Evolutionary conservation across 345 rosid species (phyloP).

Genomic region (Populus deltoides): DNA sequence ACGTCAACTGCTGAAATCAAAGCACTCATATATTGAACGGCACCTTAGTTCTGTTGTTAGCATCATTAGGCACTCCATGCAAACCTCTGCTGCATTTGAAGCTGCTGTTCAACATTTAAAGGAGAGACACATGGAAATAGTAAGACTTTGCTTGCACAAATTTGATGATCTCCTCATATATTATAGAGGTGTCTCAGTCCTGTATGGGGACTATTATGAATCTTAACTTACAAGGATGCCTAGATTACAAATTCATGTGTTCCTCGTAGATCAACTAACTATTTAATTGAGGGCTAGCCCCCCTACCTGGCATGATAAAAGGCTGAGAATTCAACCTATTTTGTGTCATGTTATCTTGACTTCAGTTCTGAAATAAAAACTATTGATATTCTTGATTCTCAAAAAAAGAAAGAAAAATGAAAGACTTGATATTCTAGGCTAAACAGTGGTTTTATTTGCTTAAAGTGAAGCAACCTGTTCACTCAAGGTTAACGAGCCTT

Average conservation of each 20-base stretch:
- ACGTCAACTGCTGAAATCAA: slow-evolving; percentile 54
- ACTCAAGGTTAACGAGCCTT: neutral
- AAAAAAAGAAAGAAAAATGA: no score
- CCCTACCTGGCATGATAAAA: neutral
- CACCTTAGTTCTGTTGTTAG: slow-evolving; percentile 53
- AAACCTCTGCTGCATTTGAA: slow-evolving; percentile 66
- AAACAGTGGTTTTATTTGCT: neutral
- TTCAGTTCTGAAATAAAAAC: neutral
- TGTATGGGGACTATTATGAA: neutral
- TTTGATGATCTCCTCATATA: neutral
- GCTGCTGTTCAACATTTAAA: slow-evolving; percentile 50
- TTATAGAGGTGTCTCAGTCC: neutral
- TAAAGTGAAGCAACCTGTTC: neutral
- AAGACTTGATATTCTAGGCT: neutral
- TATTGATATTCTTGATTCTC: neutral
- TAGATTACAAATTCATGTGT: neutral
- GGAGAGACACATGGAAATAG: slow-evolving; percentile 34
- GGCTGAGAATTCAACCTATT: neutral
- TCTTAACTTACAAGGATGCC: neutral
- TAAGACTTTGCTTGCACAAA: slow-evolving; percentile 30
- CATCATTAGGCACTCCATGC: slow-evolving; percentile 65
- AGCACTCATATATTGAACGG: slow-evolving; percentile 65
- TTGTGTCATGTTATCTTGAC: neutral
- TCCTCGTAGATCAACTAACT: neutral
- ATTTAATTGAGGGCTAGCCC: neutral